Evolutionary conservation across 2,329 filamentous ascomycete genomes (phyloP).

Genomic region (Didymella segeticola): DNA sequence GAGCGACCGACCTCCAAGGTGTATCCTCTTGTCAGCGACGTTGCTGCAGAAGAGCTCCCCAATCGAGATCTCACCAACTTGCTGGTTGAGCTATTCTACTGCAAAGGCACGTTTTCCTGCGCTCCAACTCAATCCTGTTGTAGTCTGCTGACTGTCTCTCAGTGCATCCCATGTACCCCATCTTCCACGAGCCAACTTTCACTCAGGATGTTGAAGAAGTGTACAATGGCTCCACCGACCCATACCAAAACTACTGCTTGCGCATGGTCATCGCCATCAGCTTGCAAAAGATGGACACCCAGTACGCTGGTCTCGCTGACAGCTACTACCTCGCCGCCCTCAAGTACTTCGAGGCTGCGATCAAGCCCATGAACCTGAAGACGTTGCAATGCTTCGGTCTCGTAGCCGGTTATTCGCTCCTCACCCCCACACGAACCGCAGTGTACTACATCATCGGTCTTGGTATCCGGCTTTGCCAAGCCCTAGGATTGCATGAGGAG

Average conservation of each 20-base stretch:
- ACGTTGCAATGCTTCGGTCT: slow-evolving; percentile 89
- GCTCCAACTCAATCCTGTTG: neutral
- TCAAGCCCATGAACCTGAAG: slow-evolving; percentile 86
- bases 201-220: slow-evolving; percentile 79
- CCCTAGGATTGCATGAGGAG: slow-evolving; percentile 86
- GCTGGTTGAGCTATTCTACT: slow-evolving; percentile 83
- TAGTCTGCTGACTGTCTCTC: slow-evolving; percentile 22
- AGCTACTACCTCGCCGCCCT: slow-evolving; percentile 94
- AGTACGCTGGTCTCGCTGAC: slow-evolving; percentile 92
- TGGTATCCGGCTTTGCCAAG: slow-evolving; percentile 85
- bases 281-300: slow-evolving; percentile 86
- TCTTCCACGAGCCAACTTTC: slow-evolving; percentile 83
- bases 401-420: slow-evolving; percentile 87
- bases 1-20: slow-evolving; percentile 75
- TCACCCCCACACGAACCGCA: slow-evolving; percentile 90
- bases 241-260: slow-evolving; percentile 86
- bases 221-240: slow-evolving; percentile 75
- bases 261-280: slow-evolving; percentile 94
- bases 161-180: slow-evolving; percentile 90
- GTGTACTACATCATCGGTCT: slow-evolving; percentile 93
- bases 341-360: slow-evolving; percentile 79
- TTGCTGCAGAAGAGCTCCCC: slow-evolving; percentile 78
- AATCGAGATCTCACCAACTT: slow-evolving; percentile 75
- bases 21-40: slow-evolving; percentile 87
- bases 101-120: slow-evolving; percentile 68